Evolutionary conservation across 2,329 filamentous ascomycete species (phyloP).

Genomic region (Aspergillus awamori): DNA sequence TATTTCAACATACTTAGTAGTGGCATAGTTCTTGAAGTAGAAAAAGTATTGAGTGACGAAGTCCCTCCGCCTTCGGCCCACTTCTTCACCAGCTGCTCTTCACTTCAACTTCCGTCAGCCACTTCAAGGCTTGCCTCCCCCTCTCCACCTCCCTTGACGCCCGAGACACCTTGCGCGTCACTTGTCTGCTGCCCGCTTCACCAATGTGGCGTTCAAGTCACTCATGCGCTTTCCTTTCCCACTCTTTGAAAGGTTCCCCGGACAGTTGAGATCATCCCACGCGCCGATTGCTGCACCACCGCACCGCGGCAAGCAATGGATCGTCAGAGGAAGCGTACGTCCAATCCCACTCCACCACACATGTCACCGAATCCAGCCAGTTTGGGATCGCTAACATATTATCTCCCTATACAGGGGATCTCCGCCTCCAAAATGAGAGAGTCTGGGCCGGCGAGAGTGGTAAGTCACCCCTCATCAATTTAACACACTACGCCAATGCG

Average conservation of each 20-base stretch:
- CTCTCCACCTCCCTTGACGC: constrained; percentile 1
- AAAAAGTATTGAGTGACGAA: neutral
- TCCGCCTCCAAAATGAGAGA: constrained; percentile 83
- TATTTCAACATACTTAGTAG: no score
- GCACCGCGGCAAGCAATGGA: constrained; percentile 46
- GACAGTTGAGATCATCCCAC: constrained; percentile 33
- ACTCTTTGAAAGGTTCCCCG: constrained; percentile 39
- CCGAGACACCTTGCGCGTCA: constrained; percentile 20
- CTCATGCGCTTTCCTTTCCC: constrained; percentile 39
- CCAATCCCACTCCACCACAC: neutral
- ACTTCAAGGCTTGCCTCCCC: constrained; percentile 1
- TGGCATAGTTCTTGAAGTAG: no score
- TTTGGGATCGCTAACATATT: neutral
- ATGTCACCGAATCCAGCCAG: neutral
- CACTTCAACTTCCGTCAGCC: constrained; percentile 12
- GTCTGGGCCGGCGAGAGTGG: constrained; percentile 89
- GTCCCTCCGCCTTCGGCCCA: constrained; percentile 9
- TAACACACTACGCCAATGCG: neutral
- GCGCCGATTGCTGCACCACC: constrained; percentile 20
- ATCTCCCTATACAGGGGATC: constrained; percentile 65
- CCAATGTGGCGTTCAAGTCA: constrained; percentile 46
- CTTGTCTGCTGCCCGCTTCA: constrained; percentile 11
- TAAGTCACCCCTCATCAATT: constrained; percentile 41
- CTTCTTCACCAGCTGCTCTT: neutral
- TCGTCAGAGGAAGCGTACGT: constrained; percentile 53